A percentile compares a stretch with the other conserved stretches of the same genome.
These are phyloP conservation scores for Microthyrium microscopicum DNA, from an alignment of 2,329 filamentous ascomycete genomes.

Conservation along the genomic window DNA sequence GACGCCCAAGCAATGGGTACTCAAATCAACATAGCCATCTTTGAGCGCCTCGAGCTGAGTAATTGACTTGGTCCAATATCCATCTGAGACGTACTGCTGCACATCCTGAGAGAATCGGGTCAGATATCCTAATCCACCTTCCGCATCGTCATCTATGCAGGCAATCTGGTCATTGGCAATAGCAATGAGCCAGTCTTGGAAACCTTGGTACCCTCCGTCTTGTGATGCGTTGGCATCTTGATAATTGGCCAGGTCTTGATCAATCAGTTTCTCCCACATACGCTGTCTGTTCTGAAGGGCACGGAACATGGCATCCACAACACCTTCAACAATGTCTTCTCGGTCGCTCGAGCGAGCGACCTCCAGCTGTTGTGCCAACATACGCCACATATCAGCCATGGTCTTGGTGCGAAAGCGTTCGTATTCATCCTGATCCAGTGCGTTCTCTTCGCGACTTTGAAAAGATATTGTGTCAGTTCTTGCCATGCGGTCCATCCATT, in stretches of 20 bases:
- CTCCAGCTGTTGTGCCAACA: slow-evolving; percentile 83
- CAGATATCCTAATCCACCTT: slow-evolving; percentile 62
- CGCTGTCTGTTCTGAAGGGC: slow-evolving; percentile 69
- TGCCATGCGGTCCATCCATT: slow-evolving; percentile 94
- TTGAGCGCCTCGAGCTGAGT: slow-evolving; percentile 58
- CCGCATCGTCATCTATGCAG: slow-evolving; percentile 75
- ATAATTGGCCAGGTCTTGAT: slow-evolving; percentile 67
- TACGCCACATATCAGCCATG: slow-evolving; percentile 88
- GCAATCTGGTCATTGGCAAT: slow-evolving; percentile 98
- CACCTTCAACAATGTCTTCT: slow-evolving; percentile 81
- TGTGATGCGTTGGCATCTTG: slow-evolving; percentile 36
- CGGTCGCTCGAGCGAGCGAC: slow-evolving; percentile 74
- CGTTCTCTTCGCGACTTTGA: slow-evolving; percentile 57
- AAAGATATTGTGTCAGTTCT: slow-evolving; percentile 69
- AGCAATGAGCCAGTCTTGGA: slow-evolving; percentile 84
- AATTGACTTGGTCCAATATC: slow-evolving; percentile 54
- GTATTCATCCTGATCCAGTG: slow-evolving; percentile 74
- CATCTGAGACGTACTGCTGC: slow-evolving; percentile 60
- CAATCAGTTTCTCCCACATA: slow-evolving; percentile 74
- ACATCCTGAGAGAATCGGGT: slow-evolving; percentile 74
- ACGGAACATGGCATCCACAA: slow-evolving; percentile 89
- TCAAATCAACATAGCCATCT: slow-evolving; percentile 88
- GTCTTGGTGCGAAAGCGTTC: slow-evolving; percentile 87
- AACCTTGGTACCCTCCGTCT: slow-evolving; percentile 51
- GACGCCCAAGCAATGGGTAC: slow-evolving; percentile 76